These are phyloP conservation scores for Decorospora gaudefroyi DNA, from an alignment of 2,329 filamentous ascomycete species.

Conservation along the genomic window DNA sequence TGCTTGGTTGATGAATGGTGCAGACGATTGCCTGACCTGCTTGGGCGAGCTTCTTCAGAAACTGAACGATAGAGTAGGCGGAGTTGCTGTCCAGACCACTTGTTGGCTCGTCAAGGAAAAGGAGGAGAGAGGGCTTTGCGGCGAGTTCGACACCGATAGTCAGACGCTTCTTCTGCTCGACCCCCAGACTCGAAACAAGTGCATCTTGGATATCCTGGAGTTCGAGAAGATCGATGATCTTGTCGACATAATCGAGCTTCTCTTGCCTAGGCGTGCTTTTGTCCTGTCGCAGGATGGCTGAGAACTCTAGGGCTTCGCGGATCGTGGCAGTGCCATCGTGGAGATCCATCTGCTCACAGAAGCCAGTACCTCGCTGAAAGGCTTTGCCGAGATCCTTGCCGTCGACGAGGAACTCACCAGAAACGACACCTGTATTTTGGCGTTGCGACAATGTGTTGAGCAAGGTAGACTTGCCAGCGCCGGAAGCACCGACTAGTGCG, in stretches of 20 bases:
- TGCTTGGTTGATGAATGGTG: constrained; percentile 74
- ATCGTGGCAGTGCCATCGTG: constrained; percentile 70
- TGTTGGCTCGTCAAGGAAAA: constrained; percentile 75
- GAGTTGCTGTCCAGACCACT: constrained; percentile 71
- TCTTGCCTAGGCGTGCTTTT: constrained; percentile 59
- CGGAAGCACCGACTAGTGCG: constrained; percentile 78
- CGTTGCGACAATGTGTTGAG: constrained; percentile 78
- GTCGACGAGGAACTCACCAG: constrained; percentile 74
- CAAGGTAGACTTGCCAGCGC: constrained; percentile 82
- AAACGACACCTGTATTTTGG: constrained; percentile 66
- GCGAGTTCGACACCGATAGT: constrained; percentile 73
- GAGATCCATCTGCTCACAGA: constrained; percentile 73
- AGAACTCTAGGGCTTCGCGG: constrained; percentile 70
- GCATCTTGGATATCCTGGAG: constrained; percentile 69
- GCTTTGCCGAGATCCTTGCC: constrained; percentile 61
- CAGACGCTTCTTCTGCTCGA: constrained; percentile 72
- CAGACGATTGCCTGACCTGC: constrained; percentile 74
- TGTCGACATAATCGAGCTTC: constrained; percentile 69
- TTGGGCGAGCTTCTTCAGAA: constrained; percentile 68
- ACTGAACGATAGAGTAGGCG: constrained; percentile 69
- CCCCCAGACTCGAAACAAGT: constrained; percentile 65
- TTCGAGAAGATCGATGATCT: constrained; percentile 68
- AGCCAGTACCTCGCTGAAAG: constrained; percentile 72
- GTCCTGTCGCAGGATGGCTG: constrained; percentile 66
- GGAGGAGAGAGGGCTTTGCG: constrained; percentile 64